Base-by-base conservation (phyloP, 805 yeast genomes). In the Monosporozyma aerobia region DNA sequence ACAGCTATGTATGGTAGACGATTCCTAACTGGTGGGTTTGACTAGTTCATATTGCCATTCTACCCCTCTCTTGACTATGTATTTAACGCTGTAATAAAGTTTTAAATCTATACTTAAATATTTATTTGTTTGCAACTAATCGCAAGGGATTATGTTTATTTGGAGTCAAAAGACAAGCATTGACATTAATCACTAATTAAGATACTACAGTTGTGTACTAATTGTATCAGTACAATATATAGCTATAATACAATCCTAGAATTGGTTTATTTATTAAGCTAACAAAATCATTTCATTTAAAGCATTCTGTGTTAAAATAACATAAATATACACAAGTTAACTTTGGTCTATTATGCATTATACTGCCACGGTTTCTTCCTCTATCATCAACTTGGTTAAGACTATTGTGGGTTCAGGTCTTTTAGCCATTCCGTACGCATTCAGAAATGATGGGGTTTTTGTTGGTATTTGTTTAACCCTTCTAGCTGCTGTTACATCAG, bases 351-450 rank as follows among this genome's bases (percentile, higher is more conserved):
- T 5, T 3, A 47, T 47, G 50, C 50, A 29, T 5, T 43, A 19
- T 6, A 23, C 45, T 13, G 86, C 87, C 2, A 73, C 84, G 11
- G 69, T 76, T 27, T 55, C 63, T 1, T 83, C 90, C 1, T 84
- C 92, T 2, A 70, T 80, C 16, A 73, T 85, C 51, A 85, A 83
- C 67, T 72, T 87, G 40, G 77, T 83, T 51, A 87, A 87, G 69
- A 86, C 94, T 27, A 84, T 87, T 52, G 76, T 87, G 11, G 95
- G 95, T 6, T 86, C 88, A 1, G 90, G 90, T 8, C 76, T 83
- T 60, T 70, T 84, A 43, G 85, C 88, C 37, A 81, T 83, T 75
- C 89, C 90, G 0, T 83, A 72, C 63, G 88, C 87, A 0, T 76
- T 83, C 59, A 74, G 76, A 52, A 76, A 84, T 29, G 88, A 85